Evolutionary conservation across 78 protist genomes (phyloP).

Genomic region (Tieghemostelium lacteum): DNA sequence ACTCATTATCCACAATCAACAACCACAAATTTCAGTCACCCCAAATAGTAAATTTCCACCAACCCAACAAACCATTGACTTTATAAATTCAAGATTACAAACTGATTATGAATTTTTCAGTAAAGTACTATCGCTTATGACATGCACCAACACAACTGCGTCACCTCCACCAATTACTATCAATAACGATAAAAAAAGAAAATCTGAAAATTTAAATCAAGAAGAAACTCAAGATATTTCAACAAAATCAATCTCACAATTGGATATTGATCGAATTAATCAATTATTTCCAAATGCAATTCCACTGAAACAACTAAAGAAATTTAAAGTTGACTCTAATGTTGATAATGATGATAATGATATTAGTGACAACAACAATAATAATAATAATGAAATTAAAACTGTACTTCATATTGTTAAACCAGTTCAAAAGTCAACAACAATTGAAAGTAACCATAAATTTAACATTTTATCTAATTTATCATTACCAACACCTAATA

Average conservation of each 20-base stretch:
- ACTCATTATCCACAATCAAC: not conserved
- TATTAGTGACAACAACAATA: not conserved
- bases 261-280: not conserved
- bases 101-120: not conserved
- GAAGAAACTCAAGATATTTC: not conserved
- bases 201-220: no score
- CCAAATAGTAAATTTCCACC: constrained; percentile 6
- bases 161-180: not conserved
- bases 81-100: not conserved
- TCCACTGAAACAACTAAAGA: not conserved
- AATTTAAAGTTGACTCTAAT: not conserved
- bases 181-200: not conserved
- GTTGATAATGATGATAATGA: not conserved
- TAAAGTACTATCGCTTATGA: constrained; percentile 1
- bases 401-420: not conserved
- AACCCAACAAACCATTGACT: not conserved
- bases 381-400: not conserved
- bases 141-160: not conserved
- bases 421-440: not conserved
- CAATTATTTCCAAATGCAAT: not conserved
- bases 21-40: not conserved
- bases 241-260: not conserved
- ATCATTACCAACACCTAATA: not conserved
- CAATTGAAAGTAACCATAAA: not conserved
- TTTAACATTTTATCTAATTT: not conserved